A percentile compares a stretch with the other conserved stretches of the same genome.
phyloP scores from a whole-genome alignment of 345 rosid genomes.

The Heritiera fomes region DNA sequence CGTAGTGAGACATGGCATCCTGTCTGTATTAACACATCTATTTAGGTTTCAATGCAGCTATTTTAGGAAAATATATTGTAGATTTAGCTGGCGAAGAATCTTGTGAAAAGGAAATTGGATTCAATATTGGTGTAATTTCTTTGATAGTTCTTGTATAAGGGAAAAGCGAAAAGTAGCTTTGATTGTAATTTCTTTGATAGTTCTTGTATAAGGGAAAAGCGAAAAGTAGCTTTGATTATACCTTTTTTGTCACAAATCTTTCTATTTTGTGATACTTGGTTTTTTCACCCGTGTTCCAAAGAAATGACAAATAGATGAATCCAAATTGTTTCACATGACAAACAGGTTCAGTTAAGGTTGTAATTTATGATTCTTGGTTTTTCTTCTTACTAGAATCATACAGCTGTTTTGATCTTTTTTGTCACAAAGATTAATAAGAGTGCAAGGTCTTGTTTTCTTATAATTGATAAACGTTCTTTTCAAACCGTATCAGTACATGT shows the following conservation, averaged over 20 bases:
- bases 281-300: too few species aligned
- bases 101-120: constrained; percentile 9
- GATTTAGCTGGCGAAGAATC: constrained; percentile 17
- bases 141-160: neutral
- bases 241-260: neutral
- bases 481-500: neutral
- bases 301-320: too few species aligned
- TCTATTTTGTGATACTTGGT: too few species aligned
- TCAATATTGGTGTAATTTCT: neutral
- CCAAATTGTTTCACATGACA: too few species aligned
- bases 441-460: too few species aligned
- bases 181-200: constrained; percentile 6
- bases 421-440: too few species aligned
- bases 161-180: too few species aligned
- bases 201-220: neutral
- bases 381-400: too few species aligned
- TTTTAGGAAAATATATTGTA: constrained; percentile 3
- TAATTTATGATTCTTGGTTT: too few species aligned
- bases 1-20: neutral
- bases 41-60: neutral
- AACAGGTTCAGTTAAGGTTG: too few species aligned
- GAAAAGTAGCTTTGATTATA: neutral
- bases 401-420: too few species aligned
- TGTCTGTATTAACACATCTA: neutral
- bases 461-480: too few species aligned